Evolutionary conservation across 495 filamentous ascomycete genomes (phyloP), one percentile per base, ranked within the genome.

Genomic region (Melanomma pulvis-pyrius): DNA sequence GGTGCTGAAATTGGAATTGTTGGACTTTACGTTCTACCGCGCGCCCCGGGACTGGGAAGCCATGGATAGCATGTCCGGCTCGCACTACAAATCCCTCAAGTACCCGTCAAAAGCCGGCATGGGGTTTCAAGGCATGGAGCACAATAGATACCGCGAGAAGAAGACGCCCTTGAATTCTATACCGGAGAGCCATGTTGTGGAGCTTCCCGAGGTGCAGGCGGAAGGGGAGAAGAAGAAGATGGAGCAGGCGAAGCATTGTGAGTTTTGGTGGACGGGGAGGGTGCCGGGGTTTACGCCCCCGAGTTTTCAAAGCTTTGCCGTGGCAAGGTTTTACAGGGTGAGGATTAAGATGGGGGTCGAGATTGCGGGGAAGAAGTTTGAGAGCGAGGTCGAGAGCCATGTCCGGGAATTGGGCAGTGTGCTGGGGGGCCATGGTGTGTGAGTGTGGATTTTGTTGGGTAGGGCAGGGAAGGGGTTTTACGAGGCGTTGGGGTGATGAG

Each of bases 331-430:
- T 13, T 70, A 70, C 58, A 61, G 67, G 30, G 21, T 70, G 5
- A 70, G 66, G 51, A 51, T 65, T 0, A 70, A 61, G 51, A 19
- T 70, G 36, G 48, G 32, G 25, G 51, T 66, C 19, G 61, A 66
- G 62, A 22, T 65, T 48, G 55, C 56, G 8, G 61, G 59, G 21
- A 70, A 70, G 62, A 61, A 44, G 30, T 70, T 70, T 66, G 60
- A 60, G 22, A n/a, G 7, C 25, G 44, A 41, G 30, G 12, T 50
- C 21, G 67, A 69, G 50, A 60, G 56, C 25, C 28, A 51, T 41
- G 46, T 58, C 9, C 17, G 28, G 15, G 39, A 25, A 6, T 3
- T 59, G 19, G 56, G 39, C 6, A 59, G 56, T 48, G 56, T 32
- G 7, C 56, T 19, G 21, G 48, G 48, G 9, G 9, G 25, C 12